These are phyloP conservation scores for Saturnispora mendoncae DNA, from an alignment of 805 yeast species.

Conservation along the genomic window DNA sequence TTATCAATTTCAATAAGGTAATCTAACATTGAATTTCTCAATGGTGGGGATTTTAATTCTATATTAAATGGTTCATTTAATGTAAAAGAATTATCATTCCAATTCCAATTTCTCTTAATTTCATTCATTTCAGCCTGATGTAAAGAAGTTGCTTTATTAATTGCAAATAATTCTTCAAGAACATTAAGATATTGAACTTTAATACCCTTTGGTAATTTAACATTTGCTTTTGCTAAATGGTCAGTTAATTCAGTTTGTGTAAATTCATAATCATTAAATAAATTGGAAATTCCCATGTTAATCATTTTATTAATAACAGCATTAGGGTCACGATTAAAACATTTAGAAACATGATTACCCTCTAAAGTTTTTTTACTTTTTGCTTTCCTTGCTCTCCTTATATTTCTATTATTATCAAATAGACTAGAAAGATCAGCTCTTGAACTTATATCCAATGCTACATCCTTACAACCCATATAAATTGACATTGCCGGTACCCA, in stretches of 20 bases:
- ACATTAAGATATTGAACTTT: conserved; percentile 4
- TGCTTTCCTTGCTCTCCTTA: neutral
- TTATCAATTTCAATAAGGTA: conserved; percentile 1
- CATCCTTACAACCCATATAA: conserved; percentile 5
- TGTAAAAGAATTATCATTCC: neutral
- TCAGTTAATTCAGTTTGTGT: neutral
- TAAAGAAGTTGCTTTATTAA: neutral
- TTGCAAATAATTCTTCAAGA: conserved; percentile 5
- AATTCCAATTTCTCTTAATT: neutral
- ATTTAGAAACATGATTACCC: conserved; percentile 4
- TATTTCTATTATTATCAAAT: neutral
- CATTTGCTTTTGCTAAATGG: neutral
- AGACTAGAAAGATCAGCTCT: neutral
- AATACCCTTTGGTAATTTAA: neutral
- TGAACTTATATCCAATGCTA: neutral
- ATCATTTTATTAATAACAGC: conserved; percentile 3
- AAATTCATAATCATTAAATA: neutral
- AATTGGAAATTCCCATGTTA: neutral
- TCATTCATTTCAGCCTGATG: conserved; percentile 5
- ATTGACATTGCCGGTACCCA: conserved; percentile 4
- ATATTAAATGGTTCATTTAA: neutral
- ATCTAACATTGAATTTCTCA: neutral
- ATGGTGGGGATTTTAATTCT: neutral
- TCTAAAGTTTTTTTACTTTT: neutral
- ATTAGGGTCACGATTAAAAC: conserved; percentile 1